Evolutionary conservation across 2,329 filamentous ascomycete species (phyloP), one percentile per base, ranked within the genome.

Genomic region (Chrysosporium queenslandicum): DNA sequence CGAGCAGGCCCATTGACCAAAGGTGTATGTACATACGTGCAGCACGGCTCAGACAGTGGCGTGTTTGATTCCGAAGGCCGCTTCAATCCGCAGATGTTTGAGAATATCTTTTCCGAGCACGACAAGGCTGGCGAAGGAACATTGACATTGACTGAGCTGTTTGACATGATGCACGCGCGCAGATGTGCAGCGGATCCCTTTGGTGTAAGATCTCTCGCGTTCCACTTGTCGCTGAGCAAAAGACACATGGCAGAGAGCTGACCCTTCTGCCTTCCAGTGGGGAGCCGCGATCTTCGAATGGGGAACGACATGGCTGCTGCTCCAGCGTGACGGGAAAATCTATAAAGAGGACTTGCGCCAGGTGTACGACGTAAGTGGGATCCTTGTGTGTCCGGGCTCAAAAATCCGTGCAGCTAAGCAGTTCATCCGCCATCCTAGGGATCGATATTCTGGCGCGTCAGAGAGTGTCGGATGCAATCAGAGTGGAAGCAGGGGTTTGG

Each of bases 291-390:
- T 48, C 8, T 39, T 48, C 14, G 30, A 37, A 70, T 72, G 72
- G 71, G 58, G 71, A 2, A 75, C 74, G 0, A 74, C 74, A 0
- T 79, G 76, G 53, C 65, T 82, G 41, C 64, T 80, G 4, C 76
- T 74, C 74, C 77, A 78, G 0, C 70, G 73, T 37, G 76, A 82
- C 59, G 78, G 78, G 0, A 67, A 68, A 47, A 72, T 81, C 65
- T 70, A 64, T 59, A 82, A 82, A 64, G 77, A 82, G 42, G 78
- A 82, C 50, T 68, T 78, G 16, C 62, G 75, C n/a, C 61, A 71
- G 6, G 65, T 78, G 4, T 78, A 73, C 57, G 75, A 78, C 61
- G 76, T 77, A 7, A 76, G 74, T 60, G 68, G 34, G 16, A 8
- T 21, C 2, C n/a, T 4, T 11, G n/a, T 29, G 16, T n/a, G n/a